Percentiles rank a stretch among this genome's conserved stretches.
Conservation (phyloP, 2,329 filamentous ascomycete genomes). For the Clarireedia sp. region DNA sequence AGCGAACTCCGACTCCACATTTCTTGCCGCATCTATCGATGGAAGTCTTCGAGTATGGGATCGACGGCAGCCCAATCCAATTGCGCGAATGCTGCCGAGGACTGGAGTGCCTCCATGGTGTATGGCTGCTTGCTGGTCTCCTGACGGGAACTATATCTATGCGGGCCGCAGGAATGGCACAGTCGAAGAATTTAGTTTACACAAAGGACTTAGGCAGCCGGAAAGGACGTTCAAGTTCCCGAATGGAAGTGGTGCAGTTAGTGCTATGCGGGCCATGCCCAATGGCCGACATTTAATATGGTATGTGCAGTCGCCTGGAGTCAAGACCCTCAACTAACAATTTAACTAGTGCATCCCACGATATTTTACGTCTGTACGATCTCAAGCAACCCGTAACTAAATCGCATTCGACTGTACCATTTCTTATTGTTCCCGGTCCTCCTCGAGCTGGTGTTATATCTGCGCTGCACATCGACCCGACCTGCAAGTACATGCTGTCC, state of each 20-base stretch:
- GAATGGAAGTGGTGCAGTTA: conserved; percentile 80
- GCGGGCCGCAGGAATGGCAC: conserved; percentile 82
- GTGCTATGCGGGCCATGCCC: conserved; percentile 79
- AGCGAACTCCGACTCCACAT: conserved; percentile 66
- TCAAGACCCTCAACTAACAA: neutral
- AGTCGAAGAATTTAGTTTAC: conserved; percentile 88
- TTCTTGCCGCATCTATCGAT: conserved; percentile 82
- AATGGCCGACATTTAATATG: conserved; percentile 90
- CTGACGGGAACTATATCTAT: conserved; percentile 92
- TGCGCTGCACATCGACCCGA: conserved; percentile 77
- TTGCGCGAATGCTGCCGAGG: conserved; percentile 70
- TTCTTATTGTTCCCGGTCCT: conserved; percentile 89
- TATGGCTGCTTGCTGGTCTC: conserved; percentile 94
- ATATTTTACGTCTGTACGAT: conserved; percentile 91
- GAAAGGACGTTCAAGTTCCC: conserved; percentile 81
- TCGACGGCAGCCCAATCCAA: conserved; percentile 62
- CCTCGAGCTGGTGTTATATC: conserved; percentile 79
- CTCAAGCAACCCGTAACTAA: conserved; percentile 54
- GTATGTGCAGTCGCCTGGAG: conserved; percentile 36
- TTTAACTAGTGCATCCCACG: conserved; percentile 66
- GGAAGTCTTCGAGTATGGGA: conserved; percentile 93
- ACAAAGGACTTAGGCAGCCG: conserved; percentile 68
- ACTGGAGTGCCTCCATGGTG: conserved; percentile 87
- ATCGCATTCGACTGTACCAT: conserved; percentile 77
- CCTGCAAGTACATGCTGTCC: conserved; percentile 84